phyloP scores from a whole-genome alignment of 2,329 filamentous ascomycete species.

The Ceratocystis cubensis region DNA sequence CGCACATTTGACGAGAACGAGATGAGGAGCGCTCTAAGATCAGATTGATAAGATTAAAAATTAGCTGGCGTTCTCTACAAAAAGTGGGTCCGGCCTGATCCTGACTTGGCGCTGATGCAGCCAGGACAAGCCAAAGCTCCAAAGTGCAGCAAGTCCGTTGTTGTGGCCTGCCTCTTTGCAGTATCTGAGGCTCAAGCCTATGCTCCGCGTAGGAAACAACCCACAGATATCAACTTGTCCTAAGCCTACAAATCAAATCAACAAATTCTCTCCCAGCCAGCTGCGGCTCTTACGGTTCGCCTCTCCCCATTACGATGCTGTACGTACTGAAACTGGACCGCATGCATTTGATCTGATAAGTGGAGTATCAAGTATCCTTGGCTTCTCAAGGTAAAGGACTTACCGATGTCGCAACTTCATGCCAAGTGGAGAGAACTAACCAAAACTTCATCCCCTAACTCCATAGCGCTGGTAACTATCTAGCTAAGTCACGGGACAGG shows the following conservation, averaged over 20 bases:
- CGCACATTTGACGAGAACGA: conserved; percentile 12
- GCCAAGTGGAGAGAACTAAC: background rate
- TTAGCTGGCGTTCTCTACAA: background rate
- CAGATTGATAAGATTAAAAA: conserved; percentile 37
- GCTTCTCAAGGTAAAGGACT: background rate
- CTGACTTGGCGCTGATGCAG: background rate
- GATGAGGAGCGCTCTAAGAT: conserved; percentile 25
- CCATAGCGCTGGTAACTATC: no score
- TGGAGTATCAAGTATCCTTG: background rate
- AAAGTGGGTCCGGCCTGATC: background rate
- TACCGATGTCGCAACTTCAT: background rate
- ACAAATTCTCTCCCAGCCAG: background rate
- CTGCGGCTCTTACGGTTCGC: background rate
- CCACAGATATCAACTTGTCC: no score
- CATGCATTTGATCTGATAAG: background rate
- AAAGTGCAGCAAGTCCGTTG: background rate
- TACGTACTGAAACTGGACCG: background rate
- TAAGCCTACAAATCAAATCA: background rate
- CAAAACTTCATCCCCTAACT: background rate
- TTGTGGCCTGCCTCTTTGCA: background rate
- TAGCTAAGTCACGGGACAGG: background rate
- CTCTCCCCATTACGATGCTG: background rate
- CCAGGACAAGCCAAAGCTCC: background rate
- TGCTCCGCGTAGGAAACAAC: no score
- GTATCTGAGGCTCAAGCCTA: no score